Percentiles rank a stretch among this genome's conserved stretches.
These are phyloP conservation scores for Leccinum solheimii DNA, from an alignment of 1,284 basidiomycete species.

Conservation along the genomic window DNA sequence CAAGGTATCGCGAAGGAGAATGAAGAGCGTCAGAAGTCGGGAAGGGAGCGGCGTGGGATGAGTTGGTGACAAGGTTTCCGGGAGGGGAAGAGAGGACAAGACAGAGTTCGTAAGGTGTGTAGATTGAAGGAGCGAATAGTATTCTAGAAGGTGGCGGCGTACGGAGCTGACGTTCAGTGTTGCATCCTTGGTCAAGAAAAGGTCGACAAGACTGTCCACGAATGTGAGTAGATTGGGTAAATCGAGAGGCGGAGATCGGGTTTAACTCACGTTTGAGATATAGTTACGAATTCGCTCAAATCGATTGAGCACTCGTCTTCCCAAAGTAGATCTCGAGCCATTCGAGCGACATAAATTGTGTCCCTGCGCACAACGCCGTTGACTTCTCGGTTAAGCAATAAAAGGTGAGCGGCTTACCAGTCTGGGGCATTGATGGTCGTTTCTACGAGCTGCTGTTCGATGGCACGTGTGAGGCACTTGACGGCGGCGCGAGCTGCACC, in stretches of 20 bases:
- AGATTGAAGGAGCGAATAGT: conserved; percentile 83
- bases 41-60: conserved; percentile 73
- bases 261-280: conserved; percentile 80
- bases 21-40: conserved; percentile 75
- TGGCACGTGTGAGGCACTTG: conserved; percentile 77
- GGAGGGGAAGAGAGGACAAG: conserved; percentile 76
- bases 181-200: conserved; percentile 72
- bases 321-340: conserved; percentile 91
- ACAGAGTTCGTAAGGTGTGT: conserved; percentile 82
- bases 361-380: conserved; percentile 56
- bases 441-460: conserved; percentile 71
- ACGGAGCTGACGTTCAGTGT: conserved; percentile 61
- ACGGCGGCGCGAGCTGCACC: conserved; percentile 78
- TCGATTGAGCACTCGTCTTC: conserved; percentile 71
- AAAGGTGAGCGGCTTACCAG: conserved; percentile 56
- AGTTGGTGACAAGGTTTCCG: conserved; percentile 76
- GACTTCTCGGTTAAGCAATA: conserved; percentile 10
- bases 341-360: conserved; percentile 79
- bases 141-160: conserved; percentile 74
- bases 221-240: conserved; percentile 29
- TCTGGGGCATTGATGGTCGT: conserved; percentile 90
- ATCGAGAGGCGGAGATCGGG: conserved; percentile 28
- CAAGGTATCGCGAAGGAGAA: conserved; percentile 78
- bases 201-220: conserved; percentile 69
- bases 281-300: conserved; percentile 74